Base-by-base conservation (phyloP, 441 rosid species). In the Erodium trifolium region DNA sequence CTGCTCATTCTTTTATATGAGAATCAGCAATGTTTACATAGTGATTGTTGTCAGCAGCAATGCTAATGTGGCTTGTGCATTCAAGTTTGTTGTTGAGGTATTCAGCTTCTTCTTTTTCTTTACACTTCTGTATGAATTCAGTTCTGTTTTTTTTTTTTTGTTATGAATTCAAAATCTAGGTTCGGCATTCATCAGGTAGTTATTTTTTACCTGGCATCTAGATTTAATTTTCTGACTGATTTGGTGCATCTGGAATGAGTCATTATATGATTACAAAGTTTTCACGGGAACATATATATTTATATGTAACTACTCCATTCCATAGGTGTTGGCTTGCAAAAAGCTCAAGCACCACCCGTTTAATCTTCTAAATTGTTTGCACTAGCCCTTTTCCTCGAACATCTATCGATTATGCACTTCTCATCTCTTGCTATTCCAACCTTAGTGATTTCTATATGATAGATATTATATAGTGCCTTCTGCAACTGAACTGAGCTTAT, bases 31-130 rank as follows among this genome's bases (percentile, higher is more conserved):
- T 79, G 99, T 93, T 69, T 93, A 93, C 82, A 86, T 90, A 27
- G 99, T 91, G 2, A 91, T 93, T 79, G 95, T 91, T 72, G 97
- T 93, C 69, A 93, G 97, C 86, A 91, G 96, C 84, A 91, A 91
- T 55, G 96, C 97, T 76, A 91, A 91, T 77, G 97, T 89, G 13
- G 91, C 99, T 78, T 93, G 96, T 71, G 97, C 93, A 0, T 91
- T 93, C 85, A 93, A 93, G 83, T 93, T 93, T 71, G 97, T 91
- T 65, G 95, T 89, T 65, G 96, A 93, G 99, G 97, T 89, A 77
- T 9, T 70, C 62, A 13, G 13, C 47, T n/a, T 1, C 13, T 13
- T 63, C 63, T 65, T 66, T 45, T 41, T 27, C 0, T 39, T 5
- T 39, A n/a, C 57, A 51, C 14, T 51, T 51, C 1, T 51, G 18